Percentiles rank a stretch among this genome's conserved stretches.
Conservation (phyloP, 1,139 yeast genomes). For the Protomyces lactucae-debilis region DNA sequence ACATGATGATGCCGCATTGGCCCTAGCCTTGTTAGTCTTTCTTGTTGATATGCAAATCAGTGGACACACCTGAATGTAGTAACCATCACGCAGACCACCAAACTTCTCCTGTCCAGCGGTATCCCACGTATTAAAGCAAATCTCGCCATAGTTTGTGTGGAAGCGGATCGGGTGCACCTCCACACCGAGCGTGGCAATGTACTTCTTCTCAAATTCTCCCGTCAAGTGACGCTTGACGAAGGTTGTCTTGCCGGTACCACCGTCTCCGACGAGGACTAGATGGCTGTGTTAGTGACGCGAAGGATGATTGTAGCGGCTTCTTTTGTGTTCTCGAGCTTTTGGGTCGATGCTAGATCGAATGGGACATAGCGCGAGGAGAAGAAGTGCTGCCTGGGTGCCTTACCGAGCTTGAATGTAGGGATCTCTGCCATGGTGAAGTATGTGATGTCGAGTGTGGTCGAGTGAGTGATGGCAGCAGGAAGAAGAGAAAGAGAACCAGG, state of each 20-base stretch:
- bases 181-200: conserved; percentile 90
- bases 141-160: conserved; percentile 98
- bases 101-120: conserved; percentile 99
- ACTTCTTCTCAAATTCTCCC: conserved; percentile 93
- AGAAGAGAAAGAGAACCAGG: background rate
- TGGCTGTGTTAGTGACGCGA: no score
- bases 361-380: background rate
- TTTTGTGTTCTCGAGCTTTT: no score
- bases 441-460: background rate
- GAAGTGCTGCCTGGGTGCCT: background rate
- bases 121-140: conserved; percentile 98
- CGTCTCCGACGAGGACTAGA: conserved; percentile 29
- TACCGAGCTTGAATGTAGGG: conserved; percentile 90
- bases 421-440: conserved; percentile 41
- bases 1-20: conserved; percentile 99
- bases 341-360: no score
- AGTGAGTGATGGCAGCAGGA: background rate
- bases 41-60: background rate
- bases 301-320: no score
- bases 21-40: conserved; percentile 46
- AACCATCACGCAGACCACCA: conserved; percentile 99
- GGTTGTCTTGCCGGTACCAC: conserved; percentile 99
- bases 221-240: conserved; percentile 99
- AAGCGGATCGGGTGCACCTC: conserved; percentile 98
- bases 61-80: conserved; percentile 64